Evolutionary conservation across 2,329 filamentous ascomycete species (phyloP).

Genomic region (Thielaviopsis populi): DNA sequence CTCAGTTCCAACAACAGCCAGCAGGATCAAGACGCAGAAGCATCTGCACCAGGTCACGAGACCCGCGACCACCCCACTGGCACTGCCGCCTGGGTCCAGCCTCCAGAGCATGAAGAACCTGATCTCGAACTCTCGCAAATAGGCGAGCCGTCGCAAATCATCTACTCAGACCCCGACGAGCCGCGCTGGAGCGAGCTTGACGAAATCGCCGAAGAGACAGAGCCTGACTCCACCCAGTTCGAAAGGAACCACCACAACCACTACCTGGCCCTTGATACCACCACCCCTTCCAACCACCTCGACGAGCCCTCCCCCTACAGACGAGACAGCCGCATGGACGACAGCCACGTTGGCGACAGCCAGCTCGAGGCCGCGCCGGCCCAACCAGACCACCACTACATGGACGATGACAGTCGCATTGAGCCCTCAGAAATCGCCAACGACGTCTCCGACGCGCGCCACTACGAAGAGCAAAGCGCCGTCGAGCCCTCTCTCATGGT

Average conservation of each 20-base stretch:
- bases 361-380: not conserved
- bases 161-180: constrained; percentile 14
- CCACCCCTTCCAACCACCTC: not conserved
- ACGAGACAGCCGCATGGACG: constrained; percentile 3
- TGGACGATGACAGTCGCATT: constrained; percentile 1
- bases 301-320: constrained; percentile 2
- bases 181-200: constrained; percentile 13
- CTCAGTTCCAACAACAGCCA: constrained; percentile 16
- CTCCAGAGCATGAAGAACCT: constrained; percentile 6
- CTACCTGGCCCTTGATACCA: not conserved
- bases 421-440: not conserved
- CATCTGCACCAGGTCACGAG: constrained; percentile 3
- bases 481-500: not conserved
- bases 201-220: constrained; percentile 13
- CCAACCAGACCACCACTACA: not conserved
- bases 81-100: not conserved
- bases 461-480: not conserved
- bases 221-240: constrained; percentile 6
- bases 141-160: constrained; percentile 4
- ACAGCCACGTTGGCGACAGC: constrained; percentile 5
- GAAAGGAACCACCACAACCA: not conserved
- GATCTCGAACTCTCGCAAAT: constrained; percentile 4
- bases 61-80: not conserved
- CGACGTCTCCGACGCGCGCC: not conserved
- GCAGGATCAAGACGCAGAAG: constrained; percentile 1